Evolutionary conservation across 1,139 yeast genomes (phyloP).

Genomic region (Pichia sp.): DNA sequence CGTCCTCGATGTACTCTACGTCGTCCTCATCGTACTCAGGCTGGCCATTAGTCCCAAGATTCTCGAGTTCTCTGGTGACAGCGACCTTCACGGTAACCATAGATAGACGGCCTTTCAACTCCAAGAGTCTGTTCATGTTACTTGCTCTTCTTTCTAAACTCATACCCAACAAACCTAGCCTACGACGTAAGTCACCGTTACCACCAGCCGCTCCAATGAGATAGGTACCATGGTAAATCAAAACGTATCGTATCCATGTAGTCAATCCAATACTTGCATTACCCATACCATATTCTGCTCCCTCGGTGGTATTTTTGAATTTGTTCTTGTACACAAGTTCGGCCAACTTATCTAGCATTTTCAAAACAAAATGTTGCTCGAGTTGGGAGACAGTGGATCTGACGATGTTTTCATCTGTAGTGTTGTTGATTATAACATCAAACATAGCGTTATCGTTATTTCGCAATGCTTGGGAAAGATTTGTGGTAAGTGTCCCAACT

Average conservation of each 20-base stretch:
- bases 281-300: conserved; percentile 25
- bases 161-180: conserved; percentile 72
- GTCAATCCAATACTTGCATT: conserved; percentile 38
- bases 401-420: conserved; percentile 69
- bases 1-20: conserved; percentile 36
- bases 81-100: conserved; percentile 66
- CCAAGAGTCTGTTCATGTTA: conserved; percentile 72
- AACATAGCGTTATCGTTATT: conserved; percentile 67
- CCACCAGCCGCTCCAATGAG: conserved; percentile 27
- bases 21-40: conserved; percentile 38
- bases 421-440: conserved; percentile 73
- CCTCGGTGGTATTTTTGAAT: conserved; percentile 46
- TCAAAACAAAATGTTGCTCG: conserved; percentile 62
- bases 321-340: conserved; percentile 66
- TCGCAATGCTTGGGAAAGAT: conserved; percentile 65
- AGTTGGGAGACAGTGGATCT: conserved; percentile 29
- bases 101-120: conserved; percentile 75
- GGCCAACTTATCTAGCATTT: conserved; percentile 74
- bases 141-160: conserved; percentile 71
- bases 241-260: conserved; percentile 90
- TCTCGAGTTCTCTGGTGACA: conserved; percentile 54
- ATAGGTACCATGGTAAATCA: conserved; percentile 87
- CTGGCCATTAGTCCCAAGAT: conserved; percentile 14
- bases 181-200: conserved; percentile 35
- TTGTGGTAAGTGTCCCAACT: conserved; percentile 62